Conservation (phyloP, 805 yeast genomes). For the Candida insectalens region DNA sequence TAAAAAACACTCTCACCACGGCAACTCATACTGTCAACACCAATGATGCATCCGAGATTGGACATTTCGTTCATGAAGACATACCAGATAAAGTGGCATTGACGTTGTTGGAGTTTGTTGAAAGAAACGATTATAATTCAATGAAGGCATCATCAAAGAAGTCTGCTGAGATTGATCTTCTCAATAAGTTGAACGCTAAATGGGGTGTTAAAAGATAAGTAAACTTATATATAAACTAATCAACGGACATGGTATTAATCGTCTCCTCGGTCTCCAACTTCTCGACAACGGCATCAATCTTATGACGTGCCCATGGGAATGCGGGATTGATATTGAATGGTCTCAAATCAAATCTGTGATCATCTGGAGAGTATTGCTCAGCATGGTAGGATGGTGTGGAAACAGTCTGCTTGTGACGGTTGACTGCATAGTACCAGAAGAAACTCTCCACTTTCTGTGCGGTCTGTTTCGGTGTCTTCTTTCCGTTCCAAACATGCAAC, state of each 20-base stretch:
- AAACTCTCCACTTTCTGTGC: slow-evolving; percentile 90
- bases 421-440: slow-evolving; percentile 88
- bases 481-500: slow-evolving; percentile 87
- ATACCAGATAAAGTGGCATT: slow-evolving; percentile 58
- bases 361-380: slow-evolving; percentile 97
- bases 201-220: slow-evolving; percentile 20
- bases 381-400: slow-evolving; percentile 97
- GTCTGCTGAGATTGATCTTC: slow-evolving; percentile 14
- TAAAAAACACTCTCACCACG: slow-evolving; percentile 15
- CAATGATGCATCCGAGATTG: slow-evolving; percentile 41
- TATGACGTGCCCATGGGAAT: slow-evolving; percentile 81
- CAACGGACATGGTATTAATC: slow-evolving; percentile 35
- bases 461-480: slow-evolving; percentile 70
- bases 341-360: slow-evolving; percentile 88
- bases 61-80: slow-evolving; percentile 96
- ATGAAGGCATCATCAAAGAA: slow-evolving; percentile 6
- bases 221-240: slow-evolving; percentile 23
- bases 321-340: slow-evolving; percentile 92
- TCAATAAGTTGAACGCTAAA: slow-evolving; percentile 21
- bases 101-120: slow-evolving; percentile 39
- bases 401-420: slow-evolving; percentile 96
- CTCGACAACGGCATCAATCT: slow-evolving; percentile 74
- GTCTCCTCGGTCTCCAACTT: slow-evolving; percentile 33
- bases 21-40: slow-evolving; percentile 12
- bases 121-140: slow-evolving; percentile 31